phyloP scores from a whole-genome alignment of 225 moss, liverwort and hornwort genomes.

The Pleurozium schreberi region DNA sequence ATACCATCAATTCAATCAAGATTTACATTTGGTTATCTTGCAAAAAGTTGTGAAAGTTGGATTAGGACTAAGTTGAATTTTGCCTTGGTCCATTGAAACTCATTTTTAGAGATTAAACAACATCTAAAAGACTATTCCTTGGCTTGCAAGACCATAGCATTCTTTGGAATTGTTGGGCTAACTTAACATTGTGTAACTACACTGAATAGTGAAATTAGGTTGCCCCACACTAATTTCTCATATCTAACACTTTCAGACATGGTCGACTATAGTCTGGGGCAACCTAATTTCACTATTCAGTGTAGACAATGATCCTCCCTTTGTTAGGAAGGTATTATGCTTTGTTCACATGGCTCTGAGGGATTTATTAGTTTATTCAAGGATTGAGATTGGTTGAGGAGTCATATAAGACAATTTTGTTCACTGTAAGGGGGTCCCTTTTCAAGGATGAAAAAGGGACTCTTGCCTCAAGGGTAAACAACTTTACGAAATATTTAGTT shows the following conservation, averaged over 20 bases:
- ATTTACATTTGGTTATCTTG: background rate
- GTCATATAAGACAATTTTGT: background rate
- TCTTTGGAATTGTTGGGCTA: background rate
- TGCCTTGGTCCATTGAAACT: background rate
- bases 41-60: background rate
- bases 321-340: no score
- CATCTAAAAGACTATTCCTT: background rate
- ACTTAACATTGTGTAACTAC: no score
- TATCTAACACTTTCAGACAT: no score
- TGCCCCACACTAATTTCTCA: no score
- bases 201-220: no score
- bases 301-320: no score
- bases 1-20: background rate
- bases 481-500: background rate
- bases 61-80: background rate
- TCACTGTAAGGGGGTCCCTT: accelerated
- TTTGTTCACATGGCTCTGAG: no score
- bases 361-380: accelerated
- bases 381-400: accelerated
- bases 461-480: background rate
- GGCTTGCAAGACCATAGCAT: accelerated
- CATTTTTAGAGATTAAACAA: background rate
- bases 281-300: no score
- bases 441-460: background rate
- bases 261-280: no score